These are phyloP conservation scores for Cladobotryum mycophilum DNA, from an alignment of 2,329 filamentous ascomycete species.

Conservation along the genomic window DNA sequence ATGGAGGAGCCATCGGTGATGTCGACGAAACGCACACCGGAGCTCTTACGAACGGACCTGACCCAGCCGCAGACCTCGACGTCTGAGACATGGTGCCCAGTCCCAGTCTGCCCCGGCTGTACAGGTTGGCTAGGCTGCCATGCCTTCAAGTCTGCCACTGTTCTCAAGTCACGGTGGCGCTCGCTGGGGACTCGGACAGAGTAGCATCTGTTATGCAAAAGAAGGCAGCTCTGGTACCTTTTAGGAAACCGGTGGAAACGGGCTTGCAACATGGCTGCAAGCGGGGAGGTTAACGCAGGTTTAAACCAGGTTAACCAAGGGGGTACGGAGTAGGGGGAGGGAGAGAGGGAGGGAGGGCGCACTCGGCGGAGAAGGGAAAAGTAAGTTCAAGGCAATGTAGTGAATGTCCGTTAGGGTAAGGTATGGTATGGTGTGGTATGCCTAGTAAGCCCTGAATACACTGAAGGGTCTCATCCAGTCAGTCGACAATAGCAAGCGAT, in stretches of 20 bases:
- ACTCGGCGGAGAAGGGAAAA: too few species aligned
- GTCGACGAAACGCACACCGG: constrained; percentile 74
- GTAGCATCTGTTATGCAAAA: constrained; percentile 20
- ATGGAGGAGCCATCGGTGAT: constrained; percentile 83
- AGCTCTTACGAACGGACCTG: constrained; percentile 79
- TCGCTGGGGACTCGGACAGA: constrained; percentile 27
- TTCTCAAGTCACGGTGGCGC: constrained; percentile 30
- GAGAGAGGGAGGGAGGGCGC: too few species aligned
- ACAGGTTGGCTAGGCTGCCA: constrained; percentile 36
- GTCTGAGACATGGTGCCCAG: constrained; percentile 29
- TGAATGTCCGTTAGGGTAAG: too few species aligned
- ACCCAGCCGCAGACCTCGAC: constrained; percentile 71
- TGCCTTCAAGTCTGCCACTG: constrained; percentile 51
- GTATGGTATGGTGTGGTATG: too few species aligned
- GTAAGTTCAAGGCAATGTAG: too few species aligned
- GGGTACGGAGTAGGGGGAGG: too few species aligned
- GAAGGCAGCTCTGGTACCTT: constrained; percentile 2
- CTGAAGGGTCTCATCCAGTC: too few species aligned
- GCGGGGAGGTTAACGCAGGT: too few species aligned
- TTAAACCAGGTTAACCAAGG: too few species aligned
- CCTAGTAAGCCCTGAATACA: too few species aligned
- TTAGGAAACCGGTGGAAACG: constrained; percentile 4
- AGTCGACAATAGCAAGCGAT: too few species aligned
- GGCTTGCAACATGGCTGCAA: constrained; percentile 9
- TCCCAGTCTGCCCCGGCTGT: background rate